Conservation (phyloP, 495 filamentous ascomycete species). For the Penicillium crystallinum region DNA sequence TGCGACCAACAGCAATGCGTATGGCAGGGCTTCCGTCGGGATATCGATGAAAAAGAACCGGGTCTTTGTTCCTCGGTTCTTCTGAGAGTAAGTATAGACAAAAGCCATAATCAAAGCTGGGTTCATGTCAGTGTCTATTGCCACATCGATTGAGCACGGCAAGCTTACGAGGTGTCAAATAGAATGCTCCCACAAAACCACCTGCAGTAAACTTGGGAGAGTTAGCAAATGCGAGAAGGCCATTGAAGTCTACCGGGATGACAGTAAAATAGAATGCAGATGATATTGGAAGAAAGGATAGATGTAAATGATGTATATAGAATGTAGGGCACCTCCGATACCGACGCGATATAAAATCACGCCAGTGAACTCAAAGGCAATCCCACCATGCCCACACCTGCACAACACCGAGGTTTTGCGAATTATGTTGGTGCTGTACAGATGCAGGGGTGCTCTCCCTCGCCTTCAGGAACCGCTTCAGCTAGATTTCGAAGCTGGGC, state of each 20-base stretch:
- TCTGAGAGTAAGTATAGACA: constrained; percentile 75
- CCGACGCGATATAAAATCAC: constrained; percentile 58
- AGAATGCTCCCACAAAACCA: constrained; percentile 39
- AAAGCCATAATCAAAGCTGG: constrained; percentile 69
- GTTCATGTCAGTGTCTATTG: constrained; percentile 22
- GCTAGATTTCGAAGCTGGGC: constrained; percentile 68
- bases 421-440: constrained; percentile 63
- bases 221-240: constrained; percentile 17
- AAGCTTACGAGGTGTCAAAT: constrained; percentile 53
- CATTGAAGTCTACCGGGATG: constrained; percentile 17
- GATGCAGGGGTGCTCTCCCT: constrained; percentile 92
- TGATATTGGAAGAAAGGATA: constrained; percentile 21
- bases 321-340: constrained; percentile 91
- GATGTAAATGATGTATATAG: constrained; percentile 18
- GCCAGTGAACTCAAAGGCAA: constrained; percentile 75
- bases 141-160: background rate
- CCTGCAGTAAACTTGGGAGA: constrained; percentile 45
- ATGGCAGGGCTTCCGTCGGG: constrained; percentile 68
- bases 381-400: constrained; percentile 89
- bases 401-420: constrained; percentile 67
- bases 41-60: constrained; percentile 74
- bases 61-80: constrained; percentile 65
- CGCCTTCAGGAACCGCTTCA: constrained; percentile 95
- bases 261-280: constrained; percentile 11
- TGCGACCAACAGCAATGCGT: constrained; percentile 65